Percentiles rank a stretch among this genome's conserved stretches.
Conservation (phyloP, 2,329 filamentous ascomycete genomes). For the Beauveria bassiana region DNA sequence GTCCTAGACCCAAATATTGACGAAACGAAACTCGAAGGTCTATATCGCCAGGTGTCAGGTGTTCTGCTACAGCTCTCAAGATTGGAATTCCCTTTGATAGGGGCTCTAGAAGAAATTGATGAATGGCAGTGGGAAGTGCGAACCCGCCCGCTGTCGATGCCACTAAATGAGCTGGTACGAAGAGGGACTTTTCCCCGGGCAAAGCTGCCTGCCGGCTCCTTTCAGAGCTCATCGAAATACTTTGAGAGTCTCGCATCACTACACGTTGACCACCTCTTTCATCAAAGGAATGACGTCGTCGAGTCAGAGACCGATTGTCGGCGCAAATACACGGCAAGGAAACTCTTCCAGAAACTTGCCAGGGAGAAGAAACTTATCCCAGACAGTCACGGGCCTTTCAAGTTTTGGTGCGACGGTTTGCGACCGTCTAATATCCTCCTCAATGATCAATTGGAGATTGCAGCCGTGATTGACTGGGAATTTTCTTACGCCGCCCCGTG, state of each 20-base stretch:
- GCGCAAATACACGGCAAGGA: not conserved
- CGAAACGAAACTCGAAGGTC: conserved; percentile 5
- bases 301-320: not conserved
- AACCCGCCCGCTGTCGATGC: not conserved
- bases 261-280: not conserved
- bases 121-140: not conserved
- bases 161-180: not conserved
- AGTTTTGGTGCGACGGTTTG: not conserved
- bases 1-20: conserved; percentile 10
- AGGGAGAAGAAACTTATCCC: not conserved
- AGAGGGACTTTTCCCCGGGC: not conserved
- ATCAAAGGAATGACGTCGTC: not conserved
- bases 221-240: not conserved
- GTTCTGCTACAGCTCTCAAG: not conserved
- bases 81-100: not conserved
- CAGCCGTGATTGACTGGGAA: not conserved
- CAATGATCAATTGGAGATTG: not conserved
- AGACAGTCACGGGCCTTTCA: not conserved
- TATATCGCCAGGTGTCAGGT: conserved; percentile 7
- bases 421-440: not conserved
- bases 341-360: not conserved
- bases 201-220: not conserved
- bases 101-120: not conserved
- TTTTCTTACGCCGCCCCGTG: not conserved
- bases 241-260: not conserved